Base-by-base conservation (phyloP, 768 basidiomycete species). In the Xerocomellus dryophilus region DNA sequence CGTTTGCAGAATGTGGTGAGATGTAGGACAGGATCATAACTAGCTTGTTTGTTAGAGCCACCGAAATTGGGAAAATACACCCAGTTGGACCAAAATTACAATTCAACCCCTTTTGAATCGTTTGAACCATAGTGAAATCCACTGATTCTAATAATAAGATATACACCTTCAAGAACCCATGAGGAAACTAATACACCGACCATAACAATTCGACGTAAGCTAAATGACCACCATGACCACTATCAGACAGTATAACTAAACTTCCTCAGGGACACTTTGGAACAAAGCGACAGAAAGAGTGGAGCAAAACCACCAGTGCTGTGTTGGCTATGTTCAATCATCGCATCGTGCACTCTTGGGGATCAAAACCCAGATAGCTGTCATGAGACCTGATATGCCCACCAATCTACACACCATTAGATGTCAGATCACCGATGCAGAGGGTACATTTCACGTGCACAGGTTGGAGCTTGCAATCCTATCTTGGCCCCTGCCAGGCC, bases 1-100 rank as follows among this genome's bases (percentile, higher is more conserved):
- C 14, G 38, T 43, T 40, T 9, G 17, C 50, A 83, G 82, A 82
- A 63, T 82, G 82, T 47, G 82, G 81, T 20, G 81, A 83, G 66
- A 83, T 82, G 81, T 83, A 75, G 66, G 17, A 25, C 20, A 21
- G 34, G n/a, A 32, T 25, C 23, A 23, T 9, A 17, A 21, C 38
- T 23, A 39, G 32, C 27, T 12, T 18, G 32, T 52, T 4, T n/a
- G 8, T 41, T 14, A 20, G n/a, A n/a, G n/a, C n/a, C n/a, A n/a
- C n/a, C n/a, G n/a, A n/a, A n/a, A n/a, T n/a, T n/a, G n/a, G n/a
- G n/a, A n/a, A n/a, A n/a, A n/a, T n/a, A n/a, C n/a, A n/a, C n/a
- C n/a, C n/a, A n/a, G n/a, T n/a, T n/a, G 39, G 23, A 25, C 10
- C 7, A 11, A 44, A 25, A 56, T 43, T 47, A 14, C 21, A n/a